These are phyloP conservation scores for Ceratocystis harringtonii DNA, from an alignment of 2,329 filamentous ascomycete species.

Conservation along the genomic window DNA sequence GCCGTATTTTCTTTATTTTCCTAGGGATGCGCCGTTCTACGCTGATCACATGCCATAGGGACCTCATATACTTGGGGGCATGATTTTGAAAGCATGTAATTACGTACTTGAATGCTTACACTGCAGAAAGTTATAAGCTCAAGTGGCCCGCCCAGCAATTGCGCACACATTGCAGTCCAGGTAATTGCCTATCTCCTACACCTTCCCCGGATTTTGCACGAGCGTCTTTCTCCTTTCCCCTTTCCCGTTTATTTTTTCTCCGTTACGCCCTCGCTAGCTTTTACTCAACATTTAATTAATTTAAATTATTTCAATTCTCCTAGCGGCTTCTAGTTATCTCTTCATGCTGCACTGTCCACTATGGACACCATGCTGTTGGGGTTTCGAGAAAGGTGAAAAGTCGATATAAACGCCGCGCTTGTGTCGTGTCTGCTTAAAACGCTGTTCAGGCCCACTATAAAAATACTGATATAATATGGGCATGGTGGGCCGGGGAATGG, in stretches of 20 bases:
- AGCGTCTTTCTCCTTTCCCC: not conserved
- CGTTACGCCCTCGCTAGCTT: not conserved
- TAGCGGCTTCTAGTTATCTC: not conserved
- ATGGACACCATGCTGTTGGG: not conserved
- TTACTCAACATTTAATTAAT: not conserved
- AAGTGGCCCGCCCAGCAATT: not conserved
- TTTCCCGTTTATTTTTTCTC: not conserved
- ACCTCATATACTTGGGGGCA: not conserved
- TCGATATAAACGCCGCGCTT: not conserved
- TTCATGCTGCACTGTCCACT: not conserved
- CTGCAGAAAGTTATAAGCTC: not conserved
- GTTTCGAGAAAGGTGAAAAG: not conserved
- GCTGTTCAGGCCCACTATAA: not conserved
- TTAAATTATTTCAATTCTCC: not conserved
- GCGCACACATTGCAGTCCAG: not conserved
- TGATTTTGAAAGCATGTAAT: not conserved
- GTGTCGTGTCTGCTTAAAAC: not conserved
- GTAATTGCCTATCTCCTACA: not conserved
- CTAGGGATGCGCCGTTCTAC: not conserved
- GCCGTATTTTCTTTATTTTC: not conserved
- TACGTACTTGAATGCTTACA: not conserved
- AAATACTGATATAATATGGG: not conserved
- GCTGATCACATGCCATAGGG: not conserved
- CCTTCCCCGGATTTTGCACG: slow-evolving; percentile 3
- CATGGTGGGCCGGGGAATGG: not conserved